Evolutionary conservation across 2,329 filamentous ascomycete species (phyloP).

Genomic region (Talaromyces verruculosus): DNA sequence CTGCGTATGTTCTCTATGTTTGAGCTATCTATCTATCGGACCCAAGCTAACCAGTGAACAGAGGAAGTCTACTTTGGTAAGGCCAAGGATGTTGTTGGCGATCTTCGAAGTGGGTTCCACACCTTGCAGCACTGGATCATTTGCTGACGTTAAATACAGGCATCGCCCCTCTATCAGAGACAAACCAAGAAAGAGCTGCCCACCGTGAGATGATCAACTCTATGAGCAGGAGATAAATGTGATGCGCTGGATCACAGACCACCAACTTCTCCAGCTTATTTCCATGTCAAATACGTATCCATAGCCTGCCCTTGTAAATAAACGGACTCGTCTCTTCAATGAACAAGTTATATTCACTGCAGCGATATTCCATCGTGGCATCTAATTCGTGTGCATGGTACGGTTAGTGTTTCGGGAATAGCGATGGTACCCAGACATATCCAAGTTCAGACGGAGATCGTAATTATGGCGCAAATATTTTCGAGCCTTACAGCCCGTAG

Average conservation of each 20-base stretch:
- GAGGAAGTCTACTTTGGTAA: conserved; percentile 99
- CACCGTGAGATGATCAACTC: conserved; percentile 83
- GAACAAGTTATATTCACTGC: background rate
- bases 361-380: background rate
- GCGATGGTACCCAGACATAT: background rate
- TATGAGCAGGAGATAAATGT: conserved; percentile 39
- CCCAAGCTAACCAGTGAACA: conserved; percentile 28
- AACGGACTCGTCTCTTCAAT: background rate
- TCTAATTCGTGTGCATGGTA: background rate
- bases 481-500: background rate
- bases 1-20: conserved; percentile 56
- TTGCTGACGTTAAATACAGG: conserved; percentile 39
- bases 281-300: background rate
- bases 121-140: conserved; percentile 14
- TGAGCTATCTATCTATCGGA: conserved; percentile 7
- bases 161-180: conserved; percentile 78
- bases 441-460: background rate
- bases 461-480: background rate
- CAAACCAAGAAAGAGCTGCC: conserved; percentile 76
- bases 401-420: background rate
- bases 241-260: background rate
- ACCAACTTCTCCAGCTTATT: background rate
- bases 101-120: conserved; percentile 70
- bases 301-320: conserved; percentile 5
- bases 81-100: conserved; percentile 96